A percentile compares a stretch with the other conserved stretches of the same genome.
Evolutionary conservation across 2,329 filamentous ascomycete species (phyloP).

Genomic region (Phialophora chinensis): DNA sequence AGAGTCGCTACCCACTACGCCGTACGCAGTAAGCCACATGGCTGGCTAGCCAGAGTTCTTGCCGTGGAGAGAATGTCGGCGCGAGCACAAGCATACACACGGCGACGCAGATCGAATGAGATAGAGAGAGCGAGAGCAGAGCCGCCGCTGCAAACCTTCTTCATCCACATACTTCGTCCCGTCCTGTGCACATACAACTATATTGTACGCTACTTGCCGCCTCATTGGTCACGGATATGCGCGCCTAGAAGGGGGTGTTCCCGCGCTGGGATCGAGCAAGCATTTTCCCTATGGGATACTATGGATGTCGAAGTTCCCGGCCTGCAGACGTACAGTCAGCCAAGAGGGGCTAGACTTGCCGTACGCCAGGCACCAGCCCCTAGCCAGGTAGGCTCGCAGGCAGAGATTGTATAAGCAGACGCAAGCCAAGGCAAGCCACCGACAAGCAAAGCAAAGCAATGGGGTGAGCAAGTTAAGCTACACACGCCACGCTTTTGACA

Average conservation of each 20-base stretch:
- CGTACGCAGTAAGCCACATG: not conserved
- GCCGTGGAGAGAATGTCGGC: not conserved
- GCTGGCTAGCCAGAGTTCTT: not conserved
- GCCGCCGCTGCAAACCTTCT: not conserved
- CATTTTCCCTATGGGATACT: not conserved
- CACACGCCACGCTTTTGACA: not conserved
- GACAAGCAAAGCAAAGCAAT: too few relatives aligned
- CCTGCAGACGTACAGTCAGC: not conserved
- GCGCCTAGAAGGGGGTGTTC: not conserved
- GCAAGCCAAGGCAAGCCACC: not conserved
- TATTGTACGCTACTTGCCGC: not conserved
- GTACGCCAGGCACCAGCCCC: not conserved
- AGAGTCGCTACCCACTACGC: too few relatives aligned
- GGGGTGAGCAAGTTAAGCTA: too few relatives aligned
- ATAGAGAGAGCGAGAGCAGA: not conserved
- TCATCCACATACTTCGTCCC: not conserved
- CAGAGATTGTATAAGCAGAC: not conserved
- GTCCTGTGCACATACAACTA: not conserved
- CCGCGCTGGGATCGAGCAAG: not conserved
- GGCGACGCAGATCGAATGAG: too few relatives aligned
- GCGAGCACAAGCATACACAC: not conserved
- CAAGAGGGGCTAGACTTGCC: not conserved
- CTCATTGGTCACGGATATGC: not conserved
- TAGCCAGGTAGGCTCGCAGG: not conserved
- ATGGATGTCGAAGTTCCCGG: too few relatives aligned